phyloP scores from a whole-genome alignment of 768 basidiomycete species.

The Leccinum variicolor region DNA sequence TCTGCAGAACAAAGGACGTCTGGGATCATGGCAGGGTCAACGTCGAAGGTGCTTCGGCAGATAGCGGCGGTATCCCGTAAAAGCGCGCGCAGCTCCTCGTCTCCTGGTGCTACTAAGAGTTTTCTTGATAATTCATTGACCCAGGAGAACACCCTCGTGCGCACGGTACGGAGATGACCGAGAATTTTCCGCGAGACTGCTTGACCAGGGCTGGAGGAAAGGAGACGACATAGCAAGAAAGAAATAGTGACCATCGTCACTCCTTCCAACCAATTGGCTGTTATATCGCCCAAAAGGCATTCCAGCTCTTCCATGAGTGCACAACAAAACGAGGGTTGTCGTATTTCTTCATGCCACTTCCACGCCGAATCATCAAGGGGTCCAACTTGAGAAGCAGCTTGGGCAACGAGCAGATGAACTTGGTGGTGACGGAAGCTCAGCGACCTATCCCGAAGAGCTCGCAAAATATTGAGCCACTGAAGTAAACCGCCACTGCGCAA shows the following conservation, averaged over 20 bases:
- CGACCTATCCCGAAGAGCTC: slow-evolving; percentile 37
- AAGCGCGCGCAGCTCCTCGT: background rate
- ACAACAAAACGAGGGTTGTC: slow-evolving; percentile 3
- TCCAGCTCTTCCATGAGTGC: background rate
- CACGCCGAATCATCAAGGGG: slow-evolving; percentile 5
- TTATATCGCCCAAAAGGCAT: background rate
- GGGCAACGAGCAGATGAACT: slow-evolving; percentile 40
- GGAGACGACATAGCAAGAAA: background rate
- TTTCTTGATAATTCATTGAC: background rate
- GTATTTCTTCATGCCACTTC: slow-evolving; percentile 11
- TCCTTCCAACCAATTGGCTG: background rate
- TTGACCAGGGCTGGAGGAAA: background rate
- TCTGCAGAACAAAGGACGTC: background rate
- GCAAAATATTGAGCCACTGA: slow-evolving; percentile 49
- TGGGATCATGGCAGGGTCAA: background rate
- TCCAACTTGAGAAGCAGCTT: slow-evolving; percentile 44
- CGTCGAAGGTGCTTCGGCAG: background rate
- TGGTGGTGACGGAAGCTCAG: slow-evolving; percentile 38
- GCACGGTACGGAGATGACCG: background rate
- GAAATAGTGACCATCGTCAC: background rate
- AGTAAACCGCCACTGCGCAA: slow-evolving; percentile 42
- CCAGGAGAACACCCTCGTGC: background rate
- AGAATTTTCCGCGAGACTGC: background rate
- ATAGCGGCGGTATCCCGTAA: background rate
- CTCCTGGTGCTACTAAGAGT: background rate